Base-by-base conservation (phyloP, 1,139 yeast species). In the Debaryomyces robertsiae region DNA sequence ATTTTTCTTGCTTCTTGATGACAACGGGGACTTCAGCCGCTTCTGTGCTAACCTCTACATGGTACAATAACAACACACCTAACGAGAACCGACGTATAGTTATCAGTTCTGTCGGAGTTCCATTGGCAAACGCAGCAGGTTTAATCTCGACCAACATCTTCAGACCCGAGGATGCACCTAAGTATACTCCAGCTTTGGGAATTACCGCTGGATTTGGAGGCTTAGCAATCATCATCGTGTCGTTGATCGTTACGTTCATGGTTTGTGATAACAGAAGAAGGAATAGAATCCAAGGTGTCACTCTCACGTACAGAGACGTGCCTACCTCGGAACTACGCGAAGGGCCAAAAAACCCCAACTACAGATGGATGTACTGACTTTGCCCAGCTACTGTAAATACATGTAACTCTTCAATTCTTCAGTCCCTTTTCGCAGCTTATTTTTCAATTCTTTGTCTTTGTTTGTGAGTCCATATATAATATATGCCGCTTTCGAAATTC, bases 31-130 rank as follows among this genome's bases (percentile, higher is more conserved):
- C 65, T 13, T 50, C 59, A 9, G 65, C 65, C n/a, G 60, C 65
- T 1, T 60, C 65, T 7, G 79, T 73, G 6, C 58, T 74, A 41
- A 67, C 75, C 1, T 71, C 77, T 1, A 68, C 78, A 1, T 74
- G 79, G 79, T 74, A 73, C 49, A 74, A 69, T 49, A 75, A 75
- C 55, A 75, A 75, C 48, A 72, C 74, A 4, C 77, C 78, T 3
- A 69, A 70, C 41, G 73, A 66, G 38, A 69, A 68, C 40, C 45
- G 65, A 35, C 52, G 66, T 46, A 60, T 57, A 4, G 63, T 59
- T 24, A 53, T 61, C 29, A 54, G 60, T 14, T 60, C 66, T 4
- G 63, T 61, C 7, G 66, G 65, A 15, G 57, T 61, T 30, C 65
- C 66, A 3, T 50, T 61, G 31, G 66, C 65, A 11, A 61, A 61